phyloP scores from a whole-genome alignment of 23 red algal species.

The Gracilariopsis chorda region DNA sequence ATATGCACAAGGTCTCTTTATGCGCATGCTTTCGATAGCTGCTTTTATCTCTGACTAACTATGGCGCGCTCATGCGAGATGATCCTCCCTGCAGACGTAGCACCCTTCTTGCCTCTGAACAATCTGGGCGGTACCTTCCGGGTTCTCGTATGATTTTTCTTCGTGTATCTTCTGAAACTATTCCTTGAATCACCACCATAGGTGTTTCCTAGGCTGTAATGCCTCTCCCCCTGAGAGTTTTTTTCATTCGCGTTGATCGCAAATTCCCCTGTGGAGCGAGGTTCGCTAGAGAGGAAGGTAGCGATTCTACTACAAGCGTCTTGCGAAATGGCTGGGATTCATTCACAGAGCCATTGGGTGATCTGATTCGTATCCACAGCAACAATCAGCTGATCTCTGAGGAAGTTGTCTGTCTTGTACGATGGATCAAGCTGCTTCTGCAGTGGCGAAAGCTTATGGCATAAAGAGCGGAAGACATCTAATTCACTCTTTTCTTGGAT shows the following conservation, averaged over 20 bases:
- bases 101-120: neutral
- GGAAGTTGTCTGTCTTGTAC: neutral
- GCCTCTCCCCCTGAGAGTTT: neutral
- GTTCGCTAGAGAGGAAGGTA: neutral
- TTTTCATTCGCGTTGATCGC: neutral
- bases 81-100: neutral
- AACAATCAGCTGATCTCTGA: neutral
- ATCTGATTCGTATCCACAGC: neutral
- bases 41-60: neutral
- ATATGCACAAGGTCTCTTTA: neutral
- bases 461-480: neutral
- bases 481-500: neutral
- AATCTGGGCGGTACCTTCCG: neutral
- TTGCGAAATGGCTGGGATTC: neutral
- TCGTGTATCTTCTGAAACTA: neutral
- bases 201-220: neutral
- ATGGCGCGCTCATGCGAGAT: neutral
- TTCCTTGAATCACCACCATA: neutral
- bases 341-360: neutral
- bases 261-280: neutral
- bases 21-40: neutral
- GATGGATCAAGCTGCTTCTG: slow-evolving; percentile 33
- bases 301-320: neutral
- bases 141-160: neutral
- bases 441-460: neutral